A percentile compares a stretch with the other conserved stretches of the same genome.
phyloP scores from a whole-genome alignment of 345 rosid species.

The Gossypium mustelinum region DNA sequence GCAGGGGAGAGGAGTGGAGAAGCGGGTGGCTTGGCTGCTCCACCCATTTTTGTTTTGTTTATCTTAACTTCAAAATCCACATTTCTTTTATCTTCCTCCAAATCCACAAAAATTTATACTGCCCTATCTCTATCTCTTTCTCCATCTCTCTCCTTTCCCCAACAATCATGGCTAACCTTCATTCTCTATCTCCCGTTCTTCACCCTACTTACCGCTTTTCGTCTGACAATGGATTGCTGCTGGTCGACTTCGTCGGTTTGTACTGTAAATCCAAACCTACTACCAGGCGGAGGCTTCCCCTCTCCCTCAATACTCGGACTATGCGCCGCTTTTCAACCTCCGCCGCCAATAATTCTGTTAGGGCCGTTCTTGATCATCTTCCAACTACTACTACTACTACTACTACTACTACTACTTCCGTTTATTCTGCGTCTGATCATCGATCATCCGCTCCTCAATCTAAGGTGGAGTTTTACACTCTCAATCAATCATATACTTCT shows the following conservation, averaged over 20 bases:
- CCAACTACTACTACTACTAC: conserved; percentile 20
- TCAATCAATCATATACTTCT: not conserved
- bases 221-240: conserved; percentile 28
- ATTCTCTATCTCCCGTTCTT: conserved; percentile 49
- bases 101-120: conserved; percentile 12
- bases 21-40: conserved; percentile 47
- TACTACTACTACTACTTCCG: not conserved
- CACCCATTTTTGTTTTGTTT: conserved; percentile 25
- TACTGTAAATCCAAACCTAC: conserved; percentile 40
- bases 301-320: conserved; percentile 24
- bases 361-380: conserved; percentile 48
- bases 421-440: conserved; percentile 1
- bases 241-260: conserved; percentile 70
- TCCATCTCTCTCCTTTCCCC: conserved; percentile 16
- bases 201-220: conserved; percentile 43
- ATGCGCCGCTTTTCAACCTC: conserved; percentile 27
- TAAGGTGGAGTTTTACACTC: conserved; percentile 35
- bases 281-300: conserved; percentile 44
- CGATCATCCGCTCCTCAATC: conserved; percentile 28
- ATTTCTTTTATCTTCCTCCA: conserved; percentile 21
- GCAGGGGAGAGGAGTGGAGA: conserved; percentile 31
- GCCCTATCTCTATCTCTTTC: not conserved
- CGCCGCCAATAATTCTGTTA: conserved; percentile 32
- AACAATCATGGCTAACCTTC: conserved; percentile 34
- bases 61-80: conserved; percentile 31